Conservation (phyloP, 1,284 basidiomycete genomes). For the Heterobasidion occidentale region DNA sequence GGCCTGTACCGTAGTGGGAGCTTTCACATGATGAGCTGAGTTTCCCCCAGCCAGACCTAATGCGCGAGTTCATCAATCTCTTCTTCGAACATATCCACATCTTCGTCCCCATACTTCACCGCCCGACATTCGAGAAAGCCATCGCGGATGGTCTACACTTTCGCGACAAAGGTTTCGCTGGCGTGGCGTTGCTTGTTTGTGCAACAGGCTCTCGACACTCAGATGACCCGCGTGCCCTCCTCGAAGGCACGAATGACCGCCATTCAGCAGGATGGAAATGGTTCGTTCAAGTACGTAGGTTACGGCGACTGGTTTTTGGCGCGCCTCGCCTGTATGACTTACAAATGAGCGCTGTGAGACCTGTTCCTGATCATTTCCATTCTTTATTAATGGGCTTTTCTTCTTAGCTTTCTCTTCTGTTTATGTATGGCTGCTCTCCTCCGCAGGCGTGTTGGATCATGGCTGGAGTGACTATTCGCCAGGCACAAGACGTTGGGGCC, state of each 20-base stretch:
- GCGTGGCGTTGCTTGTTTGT: constrained; percentile 42
- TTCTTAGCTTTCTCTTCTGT: constrained; percentile 16
- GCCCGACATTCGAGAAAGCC: constrained; percentile 35
- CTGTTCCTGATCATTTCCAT: constrained; percentile 10
- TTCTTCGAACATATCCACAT: constrained; percentile 38
- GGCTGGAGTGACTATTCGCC: constrained; percentile 60
- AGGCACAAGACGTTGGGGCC: constrained; percentile 65
- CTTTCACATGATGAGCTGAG: constrained; percentile 31
- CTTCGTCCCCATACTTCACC: constrained; percentile 42
- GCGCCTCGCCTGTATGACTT: constrained; percentile 69
- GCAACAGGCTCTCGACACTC: constrained; percentile 41
- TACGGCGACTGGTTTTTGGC: constrained; percentile 40
- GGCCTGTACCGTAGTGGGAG: constrained; percentile 16
- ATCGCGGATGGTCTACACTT: constrained; percentile 31
- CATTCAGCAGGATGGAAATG: constrained; percentile 72
- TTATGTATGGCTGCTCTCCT: constrained; percentile 51
- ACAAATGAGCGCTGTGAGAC: constrained; percentile 49
- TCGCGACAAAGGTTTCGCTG: constrained; percentile 37
- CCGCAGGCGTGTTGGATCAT: constrained; percentile 70
- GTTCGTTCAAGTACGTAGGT: constrained; percentile 55
- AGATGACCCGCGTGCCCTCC: constrained; percentile 48
- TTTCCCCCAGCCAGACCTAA: constrained; percentile 30
- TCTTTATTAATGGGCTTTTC: constrained; percentile 14
- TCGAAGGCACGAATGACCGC: constrained; percentile 31
- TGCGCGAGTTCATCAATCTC: constrained; percentile 32